Conservation (phyloP, 2,329 filamentous ascomycete species). For the Thermoascus crustaceus region DNA sequence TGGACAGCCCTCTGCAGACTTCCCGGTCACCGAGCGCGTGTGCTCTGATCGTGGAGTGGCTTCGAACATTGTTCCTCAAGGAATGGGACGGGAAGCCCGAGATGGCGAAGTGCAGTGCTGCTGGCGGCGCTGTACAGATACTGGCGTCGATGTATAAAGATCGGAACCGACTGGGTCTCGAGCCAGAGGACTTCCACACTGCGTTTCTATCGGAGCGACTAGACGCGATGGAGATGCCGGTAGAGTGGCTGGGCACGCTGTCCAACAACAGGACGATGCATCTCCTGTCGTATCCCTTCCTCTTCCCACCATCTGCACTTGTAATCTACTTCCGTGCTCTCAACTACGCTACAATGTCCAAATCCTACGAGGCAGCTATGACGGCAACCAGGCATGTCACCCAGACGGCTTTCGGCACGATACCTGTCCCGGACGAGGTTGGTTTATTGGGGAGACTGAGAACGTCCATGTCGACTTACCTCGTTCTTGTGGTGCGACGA, state of each 20-base stretch:
- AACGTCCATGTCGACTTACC: slow-evolving; percentile 60
- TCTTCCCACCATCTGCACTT: slow-evolving; percentile 65
- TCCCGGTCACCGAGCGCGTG: slow-evolving; percentile 17
- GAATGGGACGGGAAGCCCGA: slow-evolving; percentile 73
- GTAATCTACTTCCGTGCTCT: slow-evolving; percentile 81
- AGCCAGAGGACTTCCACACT: slow-evolving; percentile 62
- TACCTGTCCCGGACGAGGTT: slow-evolving; percentile 48
- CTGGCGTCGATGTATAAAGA: slow-evolving; percentile 67
- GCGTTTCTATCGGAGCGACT: slow-evolving; percentile 69
- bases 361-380: slow-evolving; percentile 61
- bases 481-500: slow-evolving; percentile 62
- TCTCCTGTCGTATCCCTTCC: slow-evolving; percentile 69
- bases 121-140: slow-evolving; percentile 69
- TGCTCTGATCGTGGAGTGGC: slow-evolving; percentile 35
- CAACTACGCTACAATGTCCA: slow-evolving; percentile 80
- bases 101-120: slow-evolving; percentile 60
- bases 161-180: slow-evolving; percentile 56
- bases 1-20: slow-evolving; percentile 4
- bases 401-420: slow-evolving; percentile 36
- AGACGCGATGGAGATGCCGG: slow-evolving; percentile 65
- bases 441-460: slow-evolving; percentile 56
- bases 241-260: slow-evolving; percentile 58
- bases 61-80: slow-evolving; percentile 61
- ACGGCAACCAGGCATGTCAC: slow-evolving; percentile 38
- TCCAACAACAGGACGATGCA: slow-evolving; percentile 59